Base-by-base conservation (phyloP, 2,329 filamentous ascomycete genomes). In the Calonectria honghensis region DNA sequence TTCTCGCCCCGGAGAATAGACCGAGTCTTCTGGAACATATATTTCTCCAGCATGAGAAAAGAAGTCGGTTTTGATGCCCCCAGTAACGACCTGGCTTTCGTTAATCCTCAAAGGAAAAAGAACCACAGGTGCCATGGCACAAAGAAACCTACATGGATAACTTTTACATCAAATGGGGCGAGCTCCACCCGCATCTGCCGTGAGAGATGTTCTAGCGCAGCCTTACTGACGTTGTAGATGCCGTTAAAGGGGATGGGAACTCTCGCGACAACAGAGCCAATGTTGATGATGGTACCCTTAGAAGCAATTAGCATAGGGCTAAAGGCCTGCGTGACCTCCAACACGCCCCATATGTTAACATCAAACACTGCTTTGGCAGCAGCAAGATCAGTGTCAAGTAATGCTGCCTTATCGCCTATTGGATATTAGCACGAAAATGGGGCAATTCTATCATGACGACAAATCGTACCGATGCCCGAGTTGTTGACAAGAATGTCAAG, bases 401-500 rank as follows among this genome's bases (percentile, higher is more conserved):
- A 37, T 10, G 80, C 70, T 4, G 80, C 69, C 45, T 78, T 74
- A 51, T 78, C 77, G 2, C 71, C 79, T 79, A 48, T 13, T 32
- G 7, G 24, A 24, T 11, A 31, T 76, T 11, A 77, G 54, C 9
- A 50, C 39, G 13, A 11, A 18, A 50, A 11, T 14, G 9, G 6
- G n/a, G 9, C 9, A 14, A 27, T 5, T 51, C 75, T 83, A 80
- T 3, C 75, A 68, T 64, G 81, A 4, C 13, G 6, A 54, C 2
- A n/a, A 7, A 27, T 63, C 75, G 35, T 73, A 82, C 81, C 82
- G 51, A 79, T 76, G 18, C 83, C 87, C 2, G 87, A 85, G 77
- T 88, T 87, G 77, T 88, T 88, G 74, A 88, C 81, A 20, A 89
- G 82, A 48, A 88, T 83, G 73, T 88, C 85, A 16, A 89, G 78